phyloP scores from a whole-genome alignment of 2,329 filamentous ascomycete species.

The Dichotomopilus funicola region DNA sequence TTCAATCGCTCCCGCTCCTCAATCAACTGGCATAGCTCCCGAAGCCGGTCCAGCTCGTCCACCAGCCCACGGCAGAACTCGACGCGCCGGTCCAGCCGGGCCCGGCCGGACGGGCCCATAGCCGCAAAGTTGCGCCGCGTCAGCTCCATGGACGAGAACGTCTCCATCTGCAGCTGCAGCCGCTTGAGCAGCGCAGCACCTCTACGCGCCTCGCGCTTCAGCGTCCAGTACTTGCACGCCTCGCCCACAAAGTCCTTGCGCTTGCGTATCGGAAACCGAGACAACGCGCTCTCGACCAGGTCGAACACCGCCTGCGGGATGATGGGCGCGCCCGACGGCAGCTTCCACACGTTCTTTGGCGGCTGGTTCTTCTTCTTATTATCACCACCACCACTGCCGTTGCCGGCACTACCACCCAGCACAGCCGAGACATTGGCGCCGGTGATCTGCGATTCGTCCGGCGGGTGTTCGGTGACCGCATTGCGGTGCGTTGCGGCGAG shows the following conservation, averaged over 20 bases:
- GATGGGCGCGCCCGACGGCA: constrained; percentile 90
- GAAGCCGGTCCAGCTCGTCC: constrained; percentile 70
- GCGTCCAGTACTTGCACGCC: constrained; percentile 93
- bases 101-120: constrained; percentile 79
- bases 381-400: constrained; percentile 40
- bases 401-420: constrained; percentile 30
- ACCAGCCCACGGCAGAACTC: constrained; percentile 76
- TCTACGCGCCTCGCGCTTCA: constrained; percentile 87
- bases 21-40: constrained; percentile 60
- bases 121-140: constrained; percentile 91
- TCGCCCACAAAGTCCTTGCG: constrained; percentile 90
- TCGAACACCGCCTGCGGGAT: constrained; percentile 86
- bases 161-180: constrained; percentile 89
- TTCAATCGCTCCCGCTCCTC: constrained; percentile 73
- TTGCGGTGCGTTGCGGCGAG: constrained; percentile 67
- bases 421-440: constrained; percentile 74
- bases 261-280: constrained; percentile 72
- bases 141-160: constrained; percentile 95
- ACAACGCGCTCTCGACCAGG: constrained; percentile 74
- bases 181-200: constrained; percentile 89
- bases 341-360: constrained; percentile 72
- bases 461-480: constrained; percentile 59
- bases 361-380: constrained; percentile 69
- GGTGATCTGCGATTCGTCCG: constrained; percentile 76
- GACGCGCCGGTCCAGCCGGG: constrained; percentile 72